phyloP scores from a whole-genome alignment of 2,329 filamentous ascomycete genomes.

The Paraconiothyrium sp. region DNA sequence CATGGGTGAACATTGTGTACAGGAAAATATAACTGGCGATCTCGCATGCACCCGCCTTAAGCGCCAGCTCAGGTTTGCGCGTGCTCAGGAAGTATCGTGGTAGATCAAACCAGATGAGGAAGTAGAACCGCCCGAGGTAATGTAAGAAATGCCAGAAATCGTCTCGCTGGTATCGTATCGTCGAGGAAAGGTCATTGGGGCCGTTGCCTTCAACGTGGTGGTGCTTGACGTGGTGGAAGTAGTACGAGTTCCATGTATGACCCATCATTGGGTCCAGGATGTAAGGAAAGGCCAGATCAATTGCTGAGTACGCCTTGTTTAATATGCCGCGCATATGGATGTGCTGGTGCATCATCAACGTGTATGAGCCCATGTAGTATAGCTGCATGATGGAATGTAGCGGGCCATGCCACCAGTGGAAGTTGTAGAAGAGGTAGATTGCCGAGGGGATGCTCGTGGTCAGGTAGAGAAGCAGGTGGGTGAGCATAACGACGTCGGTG shows the following conservation, averaged over 20 bases:
- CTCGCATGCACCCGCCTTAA: constrained; percentile 70
- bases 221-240: constrained; percentile 86
- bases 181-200: constrained; percentile 78
- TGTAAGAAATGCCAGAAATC: constrained; percentile 71
- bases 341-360: constrained; percentile 84
- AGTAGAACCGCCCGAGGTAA: constrained; percentile 77
- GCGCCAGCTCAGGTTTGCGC: constrained; percentile 63
- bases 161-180: constrained; percentile 79
- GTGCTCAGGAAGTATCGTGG: constrained; percentile 76
- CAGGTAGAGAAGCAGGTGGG: constrained; percentile 77
- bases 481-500: constrained; percentile 81
- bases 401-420: constrained; percentile 73
- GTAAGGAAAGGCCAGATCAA: constrained; percentile 77
- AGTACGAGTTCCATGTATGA: constrained; percentile 87
- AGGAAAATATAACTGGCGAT: constrained; percentile 60
- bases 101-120: constrained; percentile 78
- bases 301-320: constrained; percentile 59
- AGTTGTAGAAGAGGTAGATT: constrained; percentile 69
- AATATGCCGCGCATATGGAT: constrained; percentile 80
- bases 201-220: constrained; percentile 86
- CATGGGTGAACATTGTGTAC: constrained; percentile 58
- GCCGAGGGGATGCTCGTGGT: constrained; percentile 76
- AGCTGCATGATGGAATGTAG: constrained; percentile 72
- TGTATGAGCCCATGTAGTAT: constrained; percentile 78
- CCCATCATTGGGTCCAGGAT: constrained; percentile 79